Evolutionary conservation across 2,329 filamentous ascomycete species (phyloP).

Genomic region (Pyricularia sp.): DNA sequence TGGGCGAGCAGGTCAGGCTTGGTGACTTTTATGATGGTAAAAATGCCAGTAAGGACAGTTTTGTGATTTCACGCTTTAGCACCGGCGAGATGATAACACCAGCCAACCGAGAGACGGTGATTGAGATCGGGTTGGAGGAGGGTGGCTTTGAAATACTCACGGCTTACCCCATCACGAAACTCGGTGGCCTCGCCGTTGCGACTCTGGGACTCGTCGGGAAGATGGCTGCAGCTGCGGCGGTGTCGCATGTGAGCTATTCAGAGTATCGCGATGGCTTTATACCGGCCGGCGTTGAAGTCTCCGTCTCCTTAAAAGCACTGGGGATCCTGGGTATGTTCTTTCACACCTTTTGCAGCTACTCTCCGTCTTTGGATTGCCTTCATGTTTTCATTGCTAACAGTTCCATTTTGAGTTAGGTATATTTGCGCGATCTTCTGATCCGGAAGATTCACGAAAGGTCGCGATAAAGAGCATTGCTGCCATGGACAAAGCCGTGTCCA

Average conservation of each 20-base stretch:
- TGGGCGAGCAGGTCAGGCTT: constrained; percentile 59
- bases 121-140: constrained; percentile 49
- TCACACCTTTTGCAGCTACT: too few species aligned
- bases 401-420: not conserved
- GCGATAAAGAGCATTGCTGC: not conserved
- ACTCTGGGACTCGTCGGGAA: constrained; percentile 71
- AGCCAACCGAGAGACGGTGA: constrained; percentile 31
- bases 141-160: constrained; percentile 72
- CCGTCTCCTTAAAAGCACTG: constrained; percentile 55
- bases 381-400: not conserved
- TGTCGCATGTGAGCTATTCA: constrained; percentile 46
- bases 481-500: not conserved
- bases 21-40: constrained; percentile 58
- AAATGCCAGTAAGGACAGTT: constrained; percentile 52
- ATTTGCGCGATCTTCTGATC: not conserved
- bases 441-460: not conserved
- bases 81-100: constrained; percentile 40
- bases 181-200: constrained; percentile 45
- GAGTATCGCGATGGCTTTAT: constrained; percentile 26
- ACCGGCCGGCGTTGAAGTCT: constrained; percentile 50
- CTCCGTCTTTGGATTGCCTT: not conserved
- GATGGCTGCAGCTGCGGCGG: constrained; percentile 77
- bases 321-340: constrained; percentile 53
- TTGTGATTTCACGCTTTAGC: constrained; percentile 54
- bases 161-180: constrained; percentile 51